phyloP scores from a whole-genome alignment of 495 filamentous ascomycete species.

The Penicillium flavigenum region DNA sequence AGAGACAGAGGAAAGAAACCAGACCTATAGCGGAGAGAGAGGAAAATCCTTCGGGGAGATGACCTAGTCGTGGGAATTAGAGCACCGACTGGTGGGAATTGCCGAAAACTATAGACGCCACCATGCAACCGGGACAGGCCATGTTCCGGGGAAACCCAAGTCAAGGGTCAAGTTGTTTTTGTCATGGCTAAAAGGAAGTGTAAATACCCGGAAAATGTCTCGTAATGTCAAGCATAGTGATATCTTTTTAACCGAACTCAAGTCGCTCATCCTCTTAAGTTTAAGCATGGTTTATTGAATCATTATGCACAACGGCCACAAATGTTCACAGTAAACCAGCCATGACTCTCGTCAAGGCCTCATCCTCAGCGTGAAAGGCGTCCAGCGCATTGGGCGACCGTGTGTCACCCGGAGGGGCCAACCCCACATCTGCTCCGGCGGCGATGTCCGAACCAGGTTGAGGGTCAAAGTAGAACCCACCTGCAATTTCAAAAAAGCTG shows the following conservation, averaged over 20 bases:
- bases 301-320: not conserved
- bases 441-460: slow-evolving; percentile 11
- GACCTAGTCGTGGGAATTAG: not conserved
- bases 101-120: not conserved
- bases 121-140: slow-evolving; percentile 5
- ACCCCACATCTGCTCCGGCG: slow-evolving; percentile 18
- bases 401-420: slow-evolving; percentile 5
- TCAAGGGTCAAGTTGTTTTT: slow-evolving; percentile 7
- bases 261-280: not conserved
- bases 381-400: slow-evolving; percentile 23
- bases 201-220: not conserved
- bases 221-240: not conserved
- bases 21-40: not conserved
- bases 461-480: slow-evolving; percentile 41
- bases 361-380: slow-evolving; percentile 42
- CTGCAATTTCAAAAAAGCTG: slow-evolving; percentile 47
- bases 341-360: slow-evolving; percentile 44
- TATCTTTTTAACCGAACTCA: not conserved
- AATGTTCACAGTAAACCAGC: slow-evolving; percentile 36
- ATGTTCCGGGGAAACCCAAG: not conserved
- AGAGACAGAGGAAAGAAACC: too few species aligned
- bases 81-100: slow-evolving; percentile 25
- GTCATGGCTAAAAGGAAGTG: slow-evolving; percentile 8
- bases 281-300: not conserved
- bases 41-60: not conserved